These are phyloP conservation scores for Mycosphaerelloides madeirae DNA, from an alignment of 2,329 filamentous ascomycete genomes.

Conservation along the genomic window DNA sequence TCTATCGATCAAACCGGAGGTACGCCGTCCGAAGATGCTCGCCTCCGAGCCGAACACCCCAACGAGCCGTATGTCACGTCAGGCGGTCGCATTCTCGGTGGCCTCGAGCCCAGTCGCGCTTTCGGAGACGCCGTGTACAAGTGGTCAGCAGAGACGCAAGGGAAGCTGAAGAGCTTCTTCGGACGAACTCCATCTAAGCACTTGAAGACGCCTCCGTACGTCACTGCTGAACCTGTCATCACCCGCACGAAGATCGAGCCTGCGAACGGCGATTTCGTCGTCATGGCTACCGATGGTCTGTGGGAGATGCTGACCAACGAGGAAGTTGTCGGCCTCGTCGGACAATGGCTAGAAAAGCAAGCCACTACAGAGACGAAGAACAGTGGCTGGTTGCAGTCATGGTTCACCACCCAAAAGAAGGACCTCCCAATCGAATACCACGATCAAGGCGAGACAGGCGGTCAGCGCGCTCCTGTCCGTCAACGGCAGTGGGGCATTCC, in stretches of 20 bases:
- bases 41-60: conserved; percentile 80
- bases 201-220: conserved; percentile 89
- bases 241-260: conserved; percentile 91
- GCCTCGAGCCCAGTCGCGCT: conserved; percentile 85
- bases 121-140: conserved; percentile 98
- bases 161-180: conserved; percentile 85
- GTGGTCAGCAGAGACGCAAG: conserved; percentile 81
- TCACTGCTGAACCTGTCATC: conserved; percentile 91
- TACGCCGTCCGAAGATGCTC: conserved; percentile 76
- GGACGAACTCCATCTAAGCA: conserved; percentile 70
- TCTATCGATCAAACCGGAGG: conserved; percentile 92
- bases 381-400: conserved; percentile 64
- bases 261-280: conserved; percentile 86
- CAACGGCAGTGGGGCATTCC: conserved; percentile 86
- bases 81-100: conserved; percentile 86
- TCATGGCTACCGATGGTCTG: conserved; percentile 91
- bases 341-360: conserved; percentile 91
- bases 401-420: conserved; percentile 53
- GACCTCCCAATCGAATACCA: conserved; percentile 70
- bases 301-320: conserved; percentile 99
- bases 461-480: conserved; percentile 82
- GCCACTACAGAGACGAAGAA: conserved; percentile 30
- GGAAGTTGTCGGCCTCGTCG: conserved; percentile 92
- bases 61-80: conserved; percentile 81
- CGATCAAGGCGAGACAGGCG: conserved; percentile 48